Base-by-base conservation (phyloP, 2,329 filamentous ascomycete genomes). In the Penicillium fuscoglaucum region DNA sequence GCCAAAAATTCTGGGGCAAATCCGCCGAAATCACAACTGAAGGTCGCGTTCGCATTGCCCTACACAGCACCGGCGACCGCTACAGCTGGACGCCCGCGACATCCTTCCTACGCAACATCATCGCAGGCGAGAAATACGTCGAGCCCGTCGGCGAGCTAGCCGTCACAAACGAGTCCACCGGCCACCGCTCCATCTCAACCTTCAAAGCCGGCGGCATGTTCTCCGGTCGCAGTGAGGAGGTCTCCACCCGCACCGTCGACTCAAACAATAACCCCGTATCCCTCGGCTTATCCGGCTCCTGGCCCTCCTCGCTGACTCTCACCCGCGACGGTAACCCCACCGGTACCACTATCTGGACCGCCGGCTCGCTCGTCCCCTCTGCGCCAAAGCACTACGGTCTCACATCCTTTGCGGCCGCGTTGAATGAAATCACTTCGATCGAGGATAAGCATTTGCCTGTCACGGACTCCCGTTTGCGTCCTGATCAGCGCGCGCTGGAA, bases 1-100 rank as follows among this genome's bases (percentile, higher is more conserved):
- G 89, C 24, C 93, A 99, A 72, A 98, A 98, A 72, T 99, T 99
- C 79, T 98, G 95, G 95, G 95, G 95, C 56, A 98, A 98, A 79
- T 93, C 89, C 55, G 91, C 91, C 3, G 95, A 99, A 75, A 86
- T 99, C 61, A 95, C 90, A 60, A 98, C 92, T 0, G 93, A 97
- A 55, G 95, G 95, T 2, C 89, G 91, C 28, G 87, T 91, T 4
- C 86, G 93, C 49, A 82, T 97, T 40, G 86, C 87, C 40, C 79
- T 99, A 29, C 87, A 95, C 71, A 83, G 84, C 2, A 84, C 80
- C 1, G 90, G 91, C 55, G 93, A 98, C 72, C 83, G 87, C 60
- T 99, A 93, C 78, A 93, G 88, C 66, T 99, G 92, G 91, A 89
- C 84, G 46, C 83, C 91, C 19, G 91, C 93, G 1, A 96, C 91